Base-by-base conservation (phyloP, 2,329 filamentous ascomycete species). In the Monosporascus ibericus region DNA sequence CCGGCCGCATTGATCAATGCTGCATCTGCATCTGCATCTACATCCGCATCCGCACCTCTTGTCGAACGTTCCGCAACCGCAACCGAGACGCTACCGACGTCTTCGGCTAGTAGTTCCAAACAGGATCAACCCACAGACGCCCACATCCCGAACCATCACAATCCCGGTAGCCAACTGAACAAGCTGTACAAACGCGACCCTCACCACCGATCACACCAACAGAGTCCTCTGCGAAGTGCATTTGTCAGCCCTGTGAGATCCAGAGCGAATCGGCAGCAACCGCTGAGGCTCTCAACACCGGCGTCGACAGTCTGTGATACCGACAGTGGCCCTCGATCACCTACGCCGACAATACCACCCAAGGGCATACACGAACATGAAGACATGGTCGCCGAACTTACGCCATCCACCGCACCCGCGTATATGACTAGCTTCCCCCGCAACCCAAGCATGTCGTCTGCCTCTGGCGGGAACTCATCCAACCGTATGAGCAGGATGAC, bases 401-500 rank as follows among this genome's bases (percentile, higher is more conserved):
- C 47, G 50, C 54, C 53, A 49, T 47, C 46, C 47, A 52, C 47
- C 44, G 36, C 53, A 49, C 44, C 47, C 52, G 50, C 54, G 47
- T 55, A 67, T 70, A 62, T 69, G 63, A 52, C 64, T 67, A 50
- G 65, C 52, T 68, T 67, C 54, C 57, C 68, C 56, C 73, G 75
- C 60, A 66, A 71, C 64, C 74, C 77, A 50, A 76, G 73, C 62
- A 59, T 75, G 52, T 78, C 75, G 49, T 75, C 76, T 55, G 69
- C 70, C 49, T 75, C 76, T 55, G 72, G 70, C 51, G 68, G 66
- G 56, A 69, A 72, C 7, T 51, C 51, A 25, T 68, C 72, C n/a
- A 64, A 69, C 50, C 74, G 73, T 53, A 67, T 68, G 48, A 71
- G 72, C 56, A 75, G 74, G 44, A 75, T 78, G 71, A 69, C 72